A percentile compares a stretch with the other conserved stretches of the same genome.
Evolutionary conservation across 2,329 filamentous ascomycete species (phyloP).

Genomic region (Aspergillus sp.): DNA sequence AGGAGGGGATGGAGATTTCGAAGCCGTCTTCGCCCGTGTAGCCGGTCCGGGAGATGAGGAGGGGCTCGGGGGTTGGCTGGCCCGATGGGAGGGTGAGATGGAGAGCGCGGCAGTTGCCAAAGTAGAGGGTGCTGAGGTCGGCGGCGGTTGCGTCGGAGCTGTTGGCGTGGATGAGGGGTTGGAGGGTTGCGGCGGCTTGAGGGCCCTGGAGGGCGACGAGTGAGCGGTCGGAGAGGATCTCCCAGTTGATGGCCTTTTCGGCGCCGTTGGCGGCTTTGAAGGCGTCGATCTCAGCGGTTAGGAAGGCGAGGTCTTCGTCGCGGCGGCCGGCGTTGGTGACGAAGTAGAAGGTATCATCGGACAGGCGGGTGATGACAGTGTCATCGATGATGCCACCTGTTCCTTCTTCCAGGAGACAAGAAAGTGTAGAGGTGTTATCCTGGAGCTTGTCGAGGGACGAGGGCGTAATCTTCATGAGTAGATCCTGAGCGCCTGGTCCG

Average conservation of each 20-base stretch:
- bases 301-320: constrained; percentile 80
- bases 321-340: constrained; percentile 94
- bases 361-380: constrained; percentile 82
- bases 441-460: constrained; percentile 66
- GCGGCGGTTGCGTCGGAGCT: constrained; percentile 35
- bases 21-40: constrained; percentile 99
- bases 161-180: constrained; percentile 58
- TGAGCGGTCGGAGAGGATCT: constrained; percentile 69
- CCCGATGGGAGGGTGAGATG: constrained; percentile 61
- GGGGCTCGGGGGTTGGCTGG: constrained; percentile 49
- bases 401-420: constrained; percentile 73
- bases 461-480: constrained; percentile 83
- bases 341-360: constrained; percentile 76
- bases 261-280: constrained; percentile 57
- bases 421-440: constrained; percentile 73
- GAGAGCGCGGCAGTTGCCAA: constrained; percentile 71
- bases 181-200: constrained; percentile 67
- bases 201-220: constrained; percentile 91
- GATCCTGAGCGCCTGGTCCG: constrained; percentile 75
- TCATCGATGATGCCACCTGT: constrained; percentile 95
- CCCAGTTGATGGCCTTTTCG: constrained; percentile 60
- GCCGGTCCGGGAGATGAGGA: constrained; percentile 82
- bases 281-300: constrained; percentile 66
- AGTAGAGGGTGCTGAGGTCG: constrained; percentile 70
- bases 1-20: constrained; percentile 80